A percentile compares a stretch with the other conserved stretches of the same genome.
These are phyloP conservation scores for Pseudogymnoascus sp. DNA, from an alignment of 2,329 filamentous ascomycete species.

Conservation along the genomic window DNA sequence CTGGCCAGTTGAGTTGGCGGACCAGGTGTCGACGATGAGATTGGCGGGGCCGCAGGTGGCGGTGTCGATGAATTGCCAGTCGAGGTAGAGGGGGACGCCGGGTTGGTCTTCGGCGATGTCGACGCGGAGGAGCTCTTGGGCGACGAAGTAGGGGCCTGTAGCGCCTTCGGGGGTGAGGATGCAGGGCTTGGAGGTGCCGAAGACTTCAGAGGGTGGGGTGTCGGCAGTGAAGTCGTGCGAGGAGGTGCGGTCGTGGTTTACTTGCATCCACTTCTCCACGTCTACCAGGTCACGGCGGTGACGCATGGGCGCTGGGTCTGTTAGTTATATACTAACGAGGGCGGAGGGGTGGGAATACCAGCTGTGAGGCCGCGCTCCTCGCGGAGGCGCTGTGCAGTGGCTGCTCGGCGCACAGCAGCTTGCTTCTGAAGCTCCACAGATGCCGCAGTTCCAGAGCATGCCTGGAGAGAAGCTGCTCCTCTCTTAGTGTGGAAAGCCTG, in stretches of 20 bases:
- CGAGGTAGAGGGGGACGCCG: slow-evolving; percentile 30
- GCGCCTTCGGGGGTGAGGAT: slow-evolving; percentile 3
- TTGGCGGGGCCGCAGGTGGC: slow-evolving; percentile 31
- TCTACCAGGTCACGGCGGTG: background rate
- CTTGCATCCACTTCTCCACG: background rate
- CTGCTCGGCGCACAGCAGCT: background rate
- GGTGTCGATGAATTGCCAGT: slow-evolving; percentile 32
- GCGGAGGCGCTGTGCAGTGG: background rate
- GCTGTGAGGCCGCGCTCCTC: background rate
- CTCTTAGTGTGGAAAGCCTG: background rate
- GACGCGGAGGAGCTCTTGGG: slow-evolving; percentile 30
- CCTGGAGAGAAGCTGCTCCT: background rate
- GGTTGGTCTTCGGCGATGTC: slow-evolving; percentile 28
- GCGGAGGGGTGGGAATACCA: background rate
- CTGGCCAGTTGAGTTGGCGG: background rate
- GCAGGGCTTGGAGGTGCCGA: background rate
- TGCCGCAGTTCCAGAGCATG: background rate
- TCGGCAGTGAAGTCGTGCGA: background rate
- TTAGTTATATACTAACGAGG: background rate
- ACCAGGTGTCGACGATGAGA: background rate
- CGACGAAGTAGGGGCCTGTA: slow-evolving; percentile 19
- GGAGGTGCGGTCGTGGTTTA: background rate
- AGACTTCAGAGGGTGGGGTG: background rate
- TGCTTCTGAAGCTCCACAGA: background rate
- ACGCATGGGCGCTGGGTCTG: background rate